Conservation (phyloP, 2,329 filamentous ascomycete species). For the Atkinsonella texensis region DNA sequence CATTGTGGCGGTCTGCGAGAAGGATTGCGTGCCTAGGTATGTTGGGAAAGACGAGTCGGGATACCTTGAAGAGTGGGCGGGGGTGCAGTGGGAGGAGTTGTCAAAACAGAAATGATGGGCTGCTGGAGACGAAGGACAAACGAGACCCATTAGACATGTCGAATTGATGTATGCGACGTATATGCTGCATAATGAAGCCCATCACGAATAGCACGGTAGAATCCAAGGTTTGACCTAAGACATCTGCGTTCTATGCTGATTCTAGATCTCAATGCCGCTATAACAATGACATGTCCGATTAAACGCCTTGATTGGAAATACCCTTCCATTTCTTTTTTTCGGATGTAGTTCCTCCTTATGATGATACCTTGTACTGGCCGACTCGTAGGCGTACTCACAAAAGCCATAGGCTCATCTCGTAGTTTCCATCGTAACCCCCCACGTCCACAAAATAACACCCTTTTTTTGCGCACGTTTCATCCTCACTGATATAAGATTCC, state of each 20-base stretch:
- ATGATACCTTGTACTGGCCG: not conserved
- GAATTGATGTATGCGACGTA: not conserved
- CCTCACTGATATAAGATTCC: not conserved
- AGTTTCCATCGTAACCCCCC: not conserved
- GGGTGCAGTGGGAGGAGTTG: constrained; percentile 92
- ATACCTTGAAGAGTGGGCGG: constrained; percentile 92
- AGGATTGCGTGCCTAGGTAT: constrained; percentile 57
- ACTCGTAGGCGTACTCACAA: not conserved
- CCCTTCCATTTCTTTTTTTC: constrained; percentile 13
- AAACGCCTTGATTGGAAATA: constrained; percentile 22
- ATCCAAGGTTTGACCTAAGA: not conserved
- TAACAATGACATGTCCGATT: constrained; percentile 24
- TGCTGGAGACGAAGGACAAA: not conserved
- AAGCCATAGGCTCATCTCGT: not conserved
- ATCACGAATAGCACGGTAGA: constrained; percentile 8
- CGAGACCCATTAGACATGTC: constrained; percentile 8
- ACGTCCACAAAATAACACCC: not conserved
- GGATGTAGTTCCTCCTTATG: constrained; percentile 15
- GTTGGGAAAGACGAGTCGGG: constrained; percentile 51
- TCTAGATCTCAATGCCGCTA: constrained; percentile 22
- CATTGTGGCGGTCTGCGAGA: constrained; percentile 71
- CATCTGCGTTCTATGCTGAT: constrained; percentile 16
- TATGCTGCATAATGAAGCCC: not conserved
- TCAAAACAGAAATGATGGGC: constrained; percentile 23
- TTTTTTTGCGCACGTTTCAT: not conserved